These are phyloP conservation scores for Aspergillus bombycis DNA, from an alignment of 2,329 filamentous ascomycete species.

Conservation along the genomic window DNA sequence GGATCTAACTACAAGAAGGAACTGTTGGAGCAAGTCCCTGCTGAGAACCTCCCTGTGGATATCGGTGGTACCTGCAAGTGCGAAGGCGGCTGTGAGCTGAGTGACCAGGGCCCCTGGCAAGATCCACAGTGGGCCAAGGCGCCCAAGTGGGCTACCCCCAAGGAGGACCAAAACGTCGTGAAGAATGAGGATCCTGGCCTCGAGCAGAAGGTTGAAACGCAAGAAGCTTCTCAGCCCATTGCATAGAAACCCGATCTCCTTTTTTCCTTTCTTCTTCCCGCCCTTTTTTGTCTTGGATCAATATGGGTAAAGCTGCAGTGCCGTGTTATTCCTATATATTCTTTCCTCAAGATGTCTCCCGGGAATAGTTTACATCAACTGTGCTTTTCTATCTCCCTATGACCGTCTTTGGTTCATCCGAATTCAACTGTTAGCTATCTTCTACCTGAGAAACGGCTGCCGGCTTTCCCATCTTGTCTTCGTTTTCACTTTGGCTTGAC, in stretches of 20 bases:
- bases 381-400: conserved; percentile 10
- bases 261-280: conserved; percentile 2
- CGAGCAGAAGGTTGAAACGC: conserved; percentile 32
- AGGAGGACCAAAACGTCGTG: conserved; percentile 29
- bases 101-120: conserved; percentile 87
- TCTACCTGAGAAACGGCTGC: not conserved
- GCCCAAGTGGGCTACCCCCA: conserved; percentile 46
- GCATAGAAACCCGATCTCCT: conserved; percentile 30
- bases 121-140: conserved; percentile 49
- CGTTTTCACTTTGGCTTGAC: conserved; percentile 12
- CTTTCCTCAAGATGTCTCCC: conserved; percentile 12
- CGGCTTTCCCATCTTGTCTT: not conserved
- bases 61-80: conserved; percentile 88
- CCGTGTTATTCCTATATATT: conserved; percentile 13
- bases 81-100: conserved; percentile 78
- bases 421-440: conserved; percentile 7
- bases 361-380: conserved; percentile 8
- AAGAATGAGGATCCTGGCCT: conserved; percentile 30
- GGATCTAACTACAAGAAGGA: conserved; percentile 81
- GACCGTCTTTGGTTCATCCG: not conserved
- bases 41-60: conserved; percentile 84
- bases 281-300: conserved; percentile 23
- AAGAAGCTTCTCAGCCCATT: conserved; percentile 30
- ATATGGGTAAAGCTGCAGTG: conserved; percentile 21
- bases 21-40: conserved; percentile 79